Percentiles rank a stretch among this genome's conserved stretches.
Evolutionary conservation across 2,329 filamentous ascomycete genomes (phyloP).

Genomic region (Nectriaceae sp.): DNA sequence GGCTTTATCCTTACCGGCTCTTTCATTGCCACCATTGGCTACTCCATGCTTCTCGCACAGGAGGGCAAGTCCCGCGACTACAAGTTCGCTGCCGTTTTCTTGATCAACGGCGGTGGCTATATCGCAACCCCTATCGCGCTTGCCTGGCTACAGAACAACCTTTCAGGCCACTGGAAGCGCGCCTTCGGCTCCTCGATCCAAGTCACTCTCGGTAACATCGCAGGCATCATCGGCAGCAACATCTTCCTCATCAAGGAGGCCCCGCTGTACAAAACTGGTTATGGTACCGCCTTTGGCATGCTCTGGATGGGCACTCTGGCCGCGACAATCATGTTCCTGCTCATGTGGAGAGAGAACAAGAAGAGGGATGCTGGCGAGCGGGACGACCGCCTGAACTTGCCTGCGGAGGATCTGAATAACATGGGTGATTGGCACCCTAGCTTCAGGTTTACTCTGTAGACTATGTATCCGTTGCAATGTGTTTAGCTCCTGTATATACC

Average conservation of each 20-base stretch:
- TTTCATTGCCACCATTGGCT: conserved; percentile 53
- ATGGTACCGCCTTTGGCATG: conserved; percentile 47
- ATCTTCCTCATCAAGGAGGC: conserved; percentile 50
- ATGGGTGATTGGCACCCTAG: conserved; percentile 40
- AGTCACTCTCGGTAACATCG: conserved; percentile 49
- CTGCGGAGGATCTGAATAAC: conserved; percentile 33
- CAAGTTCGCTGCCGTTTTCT: conserved; percentile 57
- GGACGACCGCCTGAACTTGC: conserved; percentile 29
- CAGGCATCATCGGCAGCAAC: conserved; percentile 49
- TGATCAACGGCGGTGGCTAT: conserved; percentile 55
- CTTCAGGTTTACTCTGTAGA: conserved; percentile 35
- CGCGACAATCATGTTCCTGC: conserved; percentile 28
- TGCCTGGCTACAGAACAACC: conserved; percentile 58
- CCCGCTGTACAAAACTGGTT: conserved; percentile 52
- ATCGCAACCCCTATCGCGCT: conserved; percentile 56
- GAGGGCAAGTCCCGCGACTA: conserved; percentile 23
- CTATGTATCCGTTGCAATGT: neutral
- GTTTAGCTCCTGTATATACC: neutral
- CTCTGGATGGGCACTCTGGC: conserved; percentile 45
- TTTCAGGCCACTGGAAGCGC: conserved; percentile 60
- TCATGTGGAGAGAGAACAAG: conserved; percentile 37
- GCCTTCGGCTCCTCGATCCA: conserved; percentile 53
- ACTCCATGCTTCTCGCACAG: conserved; percentile 51
- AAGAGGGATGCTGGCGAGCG: conserved; percentile 34
- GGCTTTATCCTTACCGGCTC: conserved; percentile 55